Conservation (phyloP, 768 basidiomycete species). For the Lentinula sp. region DNA sequence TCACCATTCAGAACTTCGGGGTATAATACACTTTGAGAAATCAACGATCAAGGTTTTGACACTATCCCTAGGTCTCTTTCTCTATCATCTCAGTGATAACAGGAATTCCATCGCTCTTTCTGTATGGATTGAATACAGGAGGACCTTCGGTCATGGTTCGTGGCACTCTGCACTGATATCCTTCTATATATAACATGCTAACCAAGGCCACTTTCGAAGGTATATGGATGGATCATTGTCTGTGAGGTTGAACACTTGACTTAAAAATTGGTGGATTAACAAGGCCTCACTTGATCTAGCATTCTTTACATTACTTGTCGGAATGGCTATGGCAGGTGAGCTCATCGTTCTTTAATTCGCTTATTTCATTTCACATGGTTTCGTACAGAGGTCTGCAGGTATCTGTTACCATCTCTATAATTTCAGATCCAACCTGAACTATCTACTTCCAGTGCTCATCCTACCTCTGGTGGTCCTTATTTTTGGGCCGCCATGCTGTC, state of each 20-base stretch:
- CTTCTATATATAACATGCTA: background rate
- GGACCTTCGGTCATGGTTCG: conserved; percentile 62
- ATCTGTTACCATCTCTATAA: conserved; percentile 16
- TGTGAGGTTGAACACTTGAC: conserved; percentile 27
- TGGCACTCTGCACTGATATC: background rate
- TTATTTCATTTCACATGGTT: background rate
- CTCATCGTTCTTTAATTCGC: background rate
- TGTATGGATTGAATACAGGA: conserved; percentile 67
- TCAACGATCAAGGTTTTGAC: conserved; percentile 3
- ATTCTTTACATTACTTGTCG: conserved; percentile 65
- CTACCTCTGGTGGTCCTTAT: conserved; percentile 70
- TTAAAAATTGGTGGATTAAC: background rate
- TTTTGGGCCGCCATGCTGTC: conserved; percentile 81
- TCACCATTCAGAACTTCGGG: conserved; percentile 51
- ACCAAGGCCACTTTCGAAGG: conserved; percentile 13
- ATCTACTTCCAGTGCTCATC: conserved; percentile 49
- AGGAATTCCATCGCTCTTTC: conserved; percentile 62
- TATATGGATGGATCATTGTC: conserved; percentile 68
- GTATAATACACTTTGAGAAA: conserved; percentile 22
- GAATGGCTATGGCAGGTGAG: conserved; percentile 69
- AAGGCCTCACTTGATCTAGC: conserved; percentile 25
- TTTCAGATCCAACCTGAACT: background rate
- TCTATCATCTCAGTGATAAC: conserved; percentile 74
- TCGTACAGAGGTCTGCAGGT: conserved; percentile 42
- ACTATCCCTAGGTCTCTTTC: conserved; percentile 44